Conservation (phyloP, 495 filamentous ascomycete genomes). For the Neurospora terricola region DNA sequence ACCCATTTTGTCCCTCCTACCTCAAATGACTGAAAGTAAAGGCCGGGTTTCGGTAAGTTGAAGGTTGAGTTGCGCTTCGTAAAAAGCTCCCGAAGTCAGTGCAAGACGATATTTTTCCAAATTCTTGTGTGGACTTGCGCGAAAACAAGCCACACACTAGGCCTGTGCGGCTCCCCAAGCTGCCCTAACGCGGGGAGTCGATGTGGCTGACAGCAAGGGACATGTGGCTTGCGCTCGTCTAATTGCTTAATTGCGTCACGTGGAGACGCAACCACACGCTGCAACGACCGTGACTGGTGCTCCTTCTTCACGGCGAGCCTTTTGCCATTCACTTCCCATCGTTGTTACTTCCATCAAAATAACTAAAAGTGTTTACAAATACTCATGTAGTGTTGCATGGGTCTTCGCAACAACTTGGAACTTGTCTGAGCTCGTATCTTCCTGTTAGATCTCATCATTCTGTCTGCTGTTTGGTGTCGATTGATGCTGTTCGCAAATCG, state of each 20-base stretch:
- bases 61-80: slow-evolving; percentile 19
- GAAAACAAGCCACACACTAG: slow-evolving; percentile 16
- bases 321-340: background rate
- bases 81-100: slow-evolving; percentile 17
- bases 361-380: background rate
- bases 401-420: background rate
- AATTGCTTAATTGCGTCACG: background rate
- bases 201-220: slow-evolving; percentile 4
- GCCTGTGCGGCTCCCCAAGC: slow-evolving; percentile 9
- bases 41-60: slow-evolving; percentile 22
- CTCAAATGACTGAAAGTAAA: slow-evolving; percentile 20
- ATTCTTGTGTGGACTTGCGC: slow-evolving; percentile 27
- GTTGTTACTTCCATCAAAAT: background rate
- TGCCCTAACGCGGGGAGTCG: slow-evolving; percentile 25
- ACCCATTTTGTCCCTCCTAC: slow-evolving; percentile 39
- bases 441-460: background rate
- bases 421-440: background rate
- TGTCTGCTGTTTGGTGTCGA: background rate
- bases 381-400: background rate
- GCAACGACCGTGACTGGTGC: background rate
- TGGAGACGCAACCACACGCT: background rate
- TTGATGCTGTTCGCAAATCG: background rate
- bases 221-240: background rate
- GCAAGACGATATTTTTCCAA: slow-evolving; percentile 26
- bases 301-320: background rate